Percentiles rank a stretch among this genome's conserved stretches.
phyloP scores from a whole-genome alignment of 2,329 filamentous ascomycete genomes.

The Didymosphaeria variabile region DNA sequence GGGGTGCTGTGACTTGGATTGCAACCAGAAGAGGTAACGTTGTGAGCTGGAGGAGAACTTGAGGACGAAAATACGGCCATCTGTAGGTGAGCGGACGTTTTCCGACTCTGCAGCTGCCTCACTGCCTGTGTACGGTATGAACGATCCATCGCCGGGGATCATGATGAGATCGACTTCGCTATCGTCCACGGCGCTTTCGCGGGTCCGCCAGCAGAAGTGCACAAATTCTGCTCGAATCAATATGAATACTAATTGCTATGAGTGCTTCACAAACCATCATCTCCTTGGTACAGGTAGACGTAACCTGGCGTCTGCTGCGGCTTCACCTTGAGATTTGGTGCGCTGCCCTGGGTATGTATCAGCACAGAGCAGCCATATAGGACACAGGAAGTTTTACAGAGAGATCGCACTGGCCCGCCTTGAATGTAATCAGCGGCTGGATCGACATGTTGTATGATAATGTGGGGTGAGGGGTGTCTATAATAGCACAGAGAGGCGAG shows the following conservation, averaged over 20 bases:
- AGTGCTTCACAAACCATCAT: conserved; percentile 72
- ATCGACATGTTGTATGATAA: conserved; percentile 72
- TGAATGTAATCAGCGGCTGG: conserved; percentile 90
- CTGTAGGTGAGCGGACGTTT: conserved; percentile 71
- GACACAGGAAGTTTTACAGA: conserved; percentile 67
- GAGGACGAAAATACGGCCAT: conserved; percentile 90
- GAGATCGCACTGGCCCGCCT: conserved; percentile 87
- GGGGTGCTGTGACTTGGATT: conserved; percentile 83
- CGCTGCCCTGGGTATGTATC: conserved; percentile 36
- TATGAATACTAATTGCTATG: background rate
- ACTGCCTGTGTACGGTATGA: conserved; percentile 73
- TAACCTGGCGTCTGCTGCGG: conserved; percentile 80
- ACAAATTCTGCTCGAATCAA: conserved; percentile 71
- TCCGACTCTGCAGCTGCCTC: conserved; percentile 64
- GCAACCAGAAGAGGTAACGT: conserved; percentile 94
- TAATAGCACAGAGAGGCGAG: conserved; percentile 21
- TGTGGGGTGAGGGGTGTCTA: conserved; percentile 23
- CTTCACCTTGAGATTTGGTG: conserved; percentile 67
- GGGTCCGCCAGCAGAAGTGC: conserved; percentile 96
- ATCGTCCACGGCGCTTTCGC: conserved; percentile 72
- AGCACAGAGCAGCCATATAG: conserved; percentile 1
- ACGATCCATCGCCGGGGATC: conserved; percentile 88
- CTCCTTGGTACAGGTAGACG: conserved; percentile 83
- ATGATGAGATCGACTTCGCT: conserved; percentile 91
- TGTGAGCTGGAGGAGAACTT: conserved; percentile 94